Evolutionary conservation across 306 rosid genomes (phyloP), one percentile per base, ranked within the genome.

Genomic region (Cucurbita pepo): DNA sequence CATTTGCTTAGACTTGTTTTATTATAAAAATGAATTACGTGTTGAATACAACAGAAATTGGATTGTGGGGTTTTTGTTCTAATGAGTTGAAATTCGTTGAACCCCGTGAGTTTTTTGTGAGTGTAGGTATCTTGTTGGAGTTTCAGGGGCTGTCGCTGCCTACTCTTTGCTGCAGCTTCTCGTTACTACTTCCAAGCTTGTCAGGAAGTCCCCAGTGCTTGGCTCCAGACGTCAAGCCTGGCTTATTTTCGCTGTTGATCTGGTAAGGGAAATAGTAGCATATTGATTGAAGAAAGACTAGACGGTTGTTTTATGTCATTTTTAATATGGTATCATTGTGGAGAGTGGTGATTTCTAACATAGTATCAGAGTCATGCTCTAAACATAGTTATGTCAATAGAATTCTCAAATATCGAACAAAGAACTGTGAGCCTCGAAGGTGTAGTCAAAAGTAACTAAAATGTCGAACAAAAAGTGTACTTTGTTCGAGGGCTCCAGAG

Each of bases 221-320:
- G 87, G 86, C 83, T 87, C 96, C 12, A 86, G 92, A 82, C 82
- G 84, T 45, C 88, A 86, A 43, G 98, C 97, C 50, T 94, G 97
- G 96, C 79, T 90, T 79, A 61, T 81, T 78, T 89, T 90, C 73
- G 96, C 96, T 14, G 90, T 86, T 7, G 98, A 94, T 86, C 96
- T 90, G 97, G 98, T 90, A 82, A 59, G 11, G 69, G 52, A 18
- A 40, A 64, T 4, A 10, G 36, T 25, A 44, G 55, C 55, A 19
- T 65, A 10, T 44, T 19, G 71, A 7, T n/a, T 18, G 67, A 10
- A 60, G 19, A 37, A 14, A 11, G 44, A 58, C 7, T 58, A 57
- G 10, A 14, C 0, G 0, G 5, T 12, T 12, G 41, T 25, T 6
- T 12, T 34, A 11, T 14, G 65, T n/a, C n/a, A n/a, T n/a, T n/a